Evolutionary conservation across 2,329 filamentous ascomycete genomes (phyloP).

Genomic region (Xylariales sp.): DNA sequence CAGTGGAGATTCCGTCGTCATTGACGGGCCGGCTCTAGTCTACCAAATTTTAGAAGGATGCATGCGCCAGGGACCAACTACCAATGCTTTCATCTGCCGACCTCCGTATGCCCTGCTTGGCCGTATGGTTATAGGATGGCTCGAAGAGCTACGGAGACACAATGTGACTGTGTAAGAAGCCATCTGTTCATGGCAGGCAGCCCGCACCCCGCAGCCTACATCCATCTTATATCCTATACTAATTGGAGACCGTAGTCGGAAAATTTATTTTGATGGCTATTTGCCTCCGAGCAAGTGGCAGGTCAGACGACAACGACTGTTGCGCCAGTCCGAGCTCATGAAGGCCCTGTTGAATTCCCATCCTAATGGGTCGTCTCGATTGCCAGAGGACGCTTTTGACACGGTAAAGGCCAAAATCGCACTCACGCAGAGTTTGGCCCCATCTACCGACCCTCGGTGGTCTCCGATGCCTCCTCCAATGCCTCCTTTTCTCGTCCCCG

Average conservation of each 20-base stretch:
- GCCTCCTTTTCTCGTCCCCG: conserved; percentile 79
- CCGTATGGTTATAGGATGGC: conserved; percentile 67
- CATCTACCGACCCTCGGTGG: conserved; percentile 31
- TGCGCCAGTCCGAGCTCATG: conserved; percentile 67
- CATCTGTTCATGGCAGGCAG: conserved; percentile 34
- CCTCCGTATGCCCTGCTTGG: conserved; percentile 74
- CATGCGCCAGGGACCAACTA: conserved; percentile 53
- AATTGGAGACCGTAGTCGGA: conserved; percentile 59
- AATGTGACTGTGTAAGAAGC: conserved; percentile 71
- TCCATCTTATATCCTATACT: conserved; percentile 14
- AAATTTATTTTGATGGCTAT: conserved; percentile 87
- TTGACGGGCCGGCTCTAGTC: conserved; percentile 84
- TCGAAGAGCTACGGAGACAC: conserved; percentile 67
- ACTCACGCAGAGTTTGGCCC: conserved; percentile 20
- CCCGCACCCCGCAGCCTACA: too few species aligned
- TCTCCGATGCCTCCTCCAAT: conserved; percentile 59
- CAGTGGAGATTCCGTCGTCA: conserved; percentile 58
- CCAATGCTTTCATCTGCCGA: conserved; percentile 61
- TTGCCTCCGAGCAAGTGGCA: conserved; percentile 75
- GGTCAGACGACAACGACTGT: conserved; percentile 70
- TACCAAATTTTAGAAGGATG: conserved; percentile 76
- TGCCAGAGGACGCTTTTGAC: conserved; percentile 34
- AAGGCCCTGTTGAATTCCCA: conserved; percentile 58
- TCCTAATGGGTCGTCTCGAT: conserved; percentile 44
- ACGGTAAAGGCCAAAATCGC: conserved; percentile 32